Base-by-base conservation (phyloP, 805 yeast genomes). In the Saccharomycopsis sp. region DNA sequence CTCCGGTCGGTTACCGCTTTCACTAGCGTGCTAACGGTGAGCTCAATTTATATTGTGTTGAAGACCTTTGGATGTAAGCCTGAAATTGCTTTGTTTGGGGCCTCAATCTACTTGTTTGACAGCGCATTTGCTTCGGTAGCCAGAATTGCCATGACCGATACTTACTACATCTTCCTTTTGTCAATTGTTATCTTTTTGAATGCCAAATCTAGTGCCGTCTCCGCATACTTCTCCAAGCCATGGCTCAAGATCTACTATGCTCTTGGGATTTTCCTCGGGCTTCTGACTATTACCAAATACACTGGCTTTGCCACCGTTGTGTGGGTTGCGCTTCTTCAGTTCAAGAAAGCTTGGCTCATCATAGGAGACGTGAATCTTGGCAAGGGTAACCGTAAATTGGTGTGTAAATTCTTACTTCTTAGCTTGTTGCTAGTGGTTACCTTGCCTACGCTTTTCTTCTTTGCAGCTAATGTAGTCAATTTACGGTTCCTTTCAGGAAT, bases 261-360 rank as follows among this genome's bases (percentile, higher is more conserved):
- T 70, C 85, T 29, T 86, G 82, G 66, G 12, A 77, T 70, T 64
- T 76, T 73, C 2, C 73, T 80, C 64, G 96, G 81, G 15, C 78
- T 76, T 52, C 70, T 84, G 1, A 69, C 83, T 1, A 79, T 91
- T 5, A 78, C 87, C 2, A 88, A 89, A 67, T 81, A 84, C 78
- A 78, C 86, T 2, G 97, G 96, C 0, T 55, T 84, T 22, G 81
- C 82, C 65, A 86, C 93, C 0, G 70, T 83, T 58, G 71, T 71
- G 0, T 90, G 96, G 96, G 71, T 87, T 12, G 78, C 83, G 1
- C 2, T 73, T 0, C 65, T 83, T 53, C 71, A 73, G 1, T 56
- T 78, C 1, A 73, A 75, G 59, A 82, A 83, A 61, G 69, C 86
- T 52, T 91, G 97, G 97, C 69, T 70, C 61, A 65, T 81, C 12